phyloP scores from a whole-genome alignment of 805 yeast genomes.

The Zygoascus ofunaensis region DNA sequence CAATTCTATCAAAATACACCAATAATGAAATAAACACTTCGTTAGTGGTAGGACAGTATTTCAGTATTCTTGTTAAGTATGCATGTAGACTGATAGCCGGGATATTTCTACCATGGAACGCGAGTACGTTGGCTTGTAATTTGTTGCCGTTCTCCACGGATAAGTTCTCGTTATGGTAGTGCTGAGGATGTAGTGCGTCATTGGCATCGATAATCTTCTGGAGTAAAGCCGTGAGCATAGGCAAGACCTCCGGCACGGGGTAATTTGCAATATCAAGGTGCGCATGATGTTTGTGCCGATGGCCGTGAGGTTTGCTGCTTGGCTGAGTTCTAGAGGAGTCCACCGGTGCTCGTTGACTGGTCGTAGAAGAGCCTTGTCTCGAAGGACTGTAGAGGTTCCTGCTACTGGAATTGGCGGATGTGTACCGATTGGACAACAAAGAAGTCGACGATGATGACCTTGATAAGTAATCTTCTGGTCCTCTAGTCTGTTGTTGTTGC shows the following conservation, averaged over 20 bases:
- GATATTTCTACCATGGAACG: slow-evolving; percentile 91
- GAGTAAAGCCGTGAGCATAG: slow-evolving; percentile 77
- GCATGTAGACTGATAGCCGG: slow-evolving; percentile 93
- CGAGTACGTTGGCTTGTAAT: slow-evolving; percentile 43
- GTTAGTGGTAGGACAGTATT: slow-evolving; percentile 97
- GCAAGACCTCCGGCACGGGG: slow-evolving; percentile 69
- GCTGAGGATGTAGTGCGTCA: slow-evolving; percentile 70
- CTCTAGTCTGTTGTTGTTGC: slow-evolving; percentile 4
- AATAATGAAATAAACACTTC: slow-evolving; percentile 85
- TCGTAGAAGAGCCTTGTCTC: slow-evolving; percentile 1
- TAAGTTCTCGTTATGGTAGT: slow-evolving; percentile 28
- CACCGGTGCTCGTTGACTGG: background rate
- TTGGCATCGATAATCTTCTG: slow-evolving; percentile 86
- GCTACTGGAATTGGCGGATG: slow-evolving; percentile 1
- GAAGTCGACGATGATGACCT: slow-evolving; percentile 11
- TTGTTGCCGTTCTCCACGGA: slow-evolving; percentile 14
- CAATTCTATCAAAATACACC: slow-evolving; percentile 91
- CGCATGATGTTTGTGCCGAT: slow-evolving; percentile 1
- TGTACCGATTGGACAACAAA: slow-evolving; percentile 2
- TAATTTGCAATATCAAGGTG: slow-evolving; percentile 65
- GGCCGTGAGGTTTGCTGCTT: slow-evolving; percentile 3
- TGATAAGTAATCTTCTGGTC: background rate
- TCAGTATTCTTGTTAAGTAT: slow-evolving; percentile 79
- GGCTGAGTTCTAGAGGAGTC: background rate
- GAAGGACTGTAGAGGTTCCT: background rate